Evolutionary conservation across 2,329 filamentous ascomycete species (phyloP).

Genomic region (Fusarium dimerum): DNA sequence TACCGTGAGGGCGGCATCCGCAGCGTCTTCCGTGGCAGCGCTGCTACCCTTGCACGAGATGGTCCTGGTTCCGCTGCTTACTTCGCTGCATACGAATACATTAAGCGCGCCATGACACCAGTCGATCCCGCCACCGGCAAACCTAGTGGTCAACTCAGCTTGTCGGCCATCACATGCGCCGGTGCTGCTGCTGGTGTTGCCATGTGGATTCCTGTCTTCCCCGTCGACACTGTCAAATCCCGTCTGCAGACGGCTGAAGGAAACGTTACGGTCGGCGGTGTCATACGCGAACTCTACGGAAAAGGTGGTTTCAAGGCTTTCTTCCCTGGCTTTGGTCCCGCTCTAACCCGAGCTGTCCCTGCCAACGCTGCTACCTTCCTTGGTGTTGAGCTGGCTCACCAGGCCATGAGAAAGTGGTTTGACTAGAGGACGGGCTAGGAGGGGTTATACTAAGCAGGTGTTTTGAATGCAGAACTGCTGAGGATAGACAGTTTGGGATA

Average conservation of each 20-base stretch:
- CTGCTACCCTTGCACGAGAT: constrained; percentile 90
- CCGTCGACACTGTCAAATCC: constrained; percentile 94
- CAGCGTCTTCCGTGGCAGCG: constrained; percentile 87
- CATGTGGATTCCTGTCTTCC: constrained; percentile 99
- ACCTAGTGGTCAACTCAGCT: constrained; percentile 73
- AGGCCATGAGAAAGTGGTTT: constrained; percentile 78
- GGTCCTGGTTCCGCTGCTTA: constrained; percentile 92
- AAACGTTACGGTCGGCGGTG: constrained; percentile 75
- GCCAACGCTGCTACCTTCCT: constrained; percentile 96
- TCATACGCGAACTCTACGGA: constrained; percentile 79
- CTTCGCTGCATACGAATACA: constrained; percentile 95
- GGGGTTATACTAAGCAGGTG: background rate
- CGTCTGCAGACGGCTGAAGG: constrained; percentile 89
- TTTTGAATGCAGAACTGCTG: no score
- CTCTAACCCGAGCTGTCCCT: constrained; percentile 87
- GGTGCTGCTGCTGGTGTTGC: constrained; percentile 91
- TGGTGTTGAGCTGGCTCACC: constrained; percentile 80
- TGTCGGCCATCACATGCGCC: constrained; percentile 80
- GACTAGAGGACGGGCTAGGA: constrained; percentile 33
- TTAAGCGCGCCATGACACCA: constrained; percentile 86
- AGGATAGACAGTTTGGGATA: no score
- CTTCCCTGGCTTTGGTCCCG: constrained; percentile 95
- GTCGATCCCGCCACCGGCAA: constrained; percentile 73
- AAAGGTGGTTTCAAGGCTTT: constrained; percentile 86
- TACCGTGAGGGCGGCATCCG: constrained; percentile 89